Base-by-base conservation (phyloP, 176 grass and related monocot genomes). In the Ensete ventricosum region DNA sequence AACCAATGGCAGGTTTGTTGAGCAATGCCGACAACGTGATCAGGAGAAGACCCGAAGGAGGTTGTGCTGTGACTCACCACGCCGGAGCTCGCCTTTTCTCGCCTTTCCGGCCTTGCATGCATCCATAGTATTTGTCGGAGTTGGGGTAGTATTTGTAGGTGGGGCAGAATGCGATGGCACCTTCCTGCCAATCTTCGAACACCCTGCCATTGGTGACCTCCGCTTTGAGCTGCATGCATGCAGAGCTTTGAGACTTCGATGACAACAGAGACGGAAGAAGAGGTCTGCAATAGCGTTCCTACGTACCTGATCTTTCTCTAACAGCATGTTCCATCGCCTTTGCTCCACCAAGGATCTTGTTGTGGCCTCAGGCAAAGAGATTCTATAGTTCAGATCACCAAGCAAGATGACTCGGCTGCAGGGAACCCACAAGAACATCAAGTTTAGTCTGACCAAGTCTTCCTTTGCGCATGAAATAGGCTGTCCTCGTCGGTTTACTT, bases 361-460 rank as follows among this genome's bases (percentile, higher is more conserved):
- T 71, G 65, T 93, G 11, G 80, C 78, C 80, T 89, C 90, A 8
- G 90, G 87, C 80, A 93, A 62, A 16, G 90, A 93, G 74, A 93
- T 93, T 81, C 90, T 67, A 64, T 93, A 93, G 80, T 93, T 93
- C 80, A 93, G 81, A 74, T 93, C 90, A 1, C 90, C 90, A 9
- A 93, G 84, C 65, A 89, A 68, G 77, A 89, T 83, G 83, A 93
- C 82, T 21, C 82, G 90, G 55, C 90, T 93, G 90, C 79, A 77
- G 1, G 4, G 14, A 64, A 19, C 19, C 16, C 2, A 9, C 8
- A 53, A 8, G 1, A 19, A 6, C 9, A 9, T 7, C 55, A 62
- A 1, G 14, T 14, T 21, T 62, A n/a, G 20, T n/a, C 7, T 62
- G 14, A 43, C 34, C 34, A 43, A 62, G 2, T 62, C 57, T 17